phyloP scores from a whole-genome alignment of 805 yeast species.

The Candida endomychidarum region DNA sequence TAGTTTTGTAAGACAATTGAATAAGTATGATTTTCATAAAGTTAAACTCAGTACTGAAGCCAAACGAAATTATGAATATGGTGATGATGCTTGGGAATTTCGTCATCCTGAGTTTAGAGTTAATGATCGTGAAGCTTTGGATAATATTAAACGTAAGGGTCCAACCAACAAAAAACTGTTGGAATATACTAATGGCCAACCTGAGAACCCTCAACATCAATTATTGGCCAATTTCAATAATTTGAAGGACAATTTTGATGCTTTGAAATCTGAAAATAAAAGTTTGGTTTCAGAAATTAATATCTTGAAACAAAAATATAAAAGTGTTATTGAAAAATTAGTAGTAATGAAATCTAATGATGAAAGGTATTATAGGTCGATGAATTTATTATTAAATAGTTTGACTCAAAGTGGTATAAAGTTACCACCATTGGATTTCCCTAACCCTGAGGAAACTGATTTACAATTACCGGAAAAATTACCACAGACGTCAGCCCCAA shows the following conservation, averaged over 20 bases:
- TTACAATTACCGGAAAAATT: background rate
- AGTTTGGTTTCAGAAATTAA: slow-evolving; percentile 34
- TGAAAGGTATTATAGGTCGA: slow-evolving; percentile 55
- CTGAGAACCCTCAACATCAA: slow-evolving; percentile 3
- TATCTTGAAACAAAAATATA: slow-evolving; percentile 54
- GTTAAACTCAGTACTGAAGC: slow-evolving; percentile 74
- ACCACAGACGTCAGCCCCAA: background rate
- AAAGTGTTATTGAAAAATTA: slow-evolving; percentile 61
- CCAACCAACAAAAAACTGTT: slow-evolving; percentile 51
- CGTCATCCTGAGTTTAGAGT: slow-evolving; percentile 84
- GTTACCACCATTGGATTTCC: slow-evolving; percentile 62
- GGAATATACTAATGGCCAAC: background rate
- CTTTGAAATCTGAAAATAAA: slow-evolving; percentile 33
- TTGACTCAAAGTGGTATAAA: slow-evolving; percentile 62
- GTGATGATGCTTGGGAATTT: slow-evolving; percentile 91
- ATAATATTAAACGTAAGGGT: slow-evolving; percentile 82
- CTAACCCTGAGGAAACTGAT: slow-evolving; percentile 29
- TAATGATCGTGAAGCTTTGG: slow-evolving; percentile 75
- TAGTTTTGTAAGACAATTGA: slow-evolving; percentile 91
- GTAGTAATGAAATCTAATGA: slow-evolving; percentile 55
- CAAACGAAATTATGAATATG: slow-evolving; percentile 51
- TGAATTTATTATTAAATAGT: slow-evolving; percentile 49
- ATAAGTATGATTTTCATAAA: slow-evolving; percentile 97
- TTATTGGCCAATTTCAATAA: slow-evolving; percentile 13
- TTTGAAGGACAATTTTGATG: slow-evolving; percentile 33